A percentile compares a stretch with the other conserved stretches of the same genome.
These are phyloP conservation scores for Macrocystidia cucumis DNA, from an alignment of 1,284 basidiomycete species.

Conservation along the genomic window DNA sequence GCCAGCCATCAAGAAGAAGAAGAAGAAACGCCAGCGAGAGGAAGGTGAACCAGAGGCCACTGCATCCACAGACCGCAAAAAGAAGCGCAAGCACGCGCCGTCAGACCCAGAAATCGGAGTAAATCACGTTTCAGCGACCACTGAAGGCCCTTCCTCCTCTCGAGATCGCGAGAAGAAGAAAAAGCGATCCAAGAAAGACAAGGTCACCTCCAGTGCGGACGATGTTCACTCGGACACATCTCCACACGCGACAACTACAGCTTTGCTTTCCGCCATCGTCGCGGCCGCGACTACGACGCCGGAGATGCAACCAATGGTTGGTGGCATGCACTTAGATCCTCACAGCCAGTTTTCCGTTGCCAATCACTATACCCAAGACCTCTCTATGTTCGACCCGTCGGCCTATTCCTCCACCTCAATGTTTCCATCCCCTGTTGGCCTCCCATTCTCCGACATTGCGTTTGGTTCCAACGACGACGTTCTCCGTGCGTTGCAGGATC, in stretches of 20 bases:
- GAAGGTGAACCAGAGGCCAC: slow-evolving; percentile 16
- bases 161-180: slow-evolving; percentile 17
- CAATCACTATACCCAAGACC: slow-evolving; percentile 5
- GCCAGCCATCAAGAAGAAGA: slow-evolving; percentile 24
- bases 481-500: slow-evolving; percentile 57
- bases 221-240: too few species aligned
- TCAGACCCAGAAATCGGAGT: too few species aligned
- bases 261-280: slow-evolving; percentile 55
- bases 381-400: slow-evolving; percentile 14
- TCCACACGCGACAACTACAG: slow-evolving; percentile 35
- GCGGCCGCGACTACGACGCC: slow-evolving; percentile 44
- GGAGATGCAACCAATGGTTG: too few species aligned
- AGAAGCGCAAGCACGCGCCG: slow-evolving; percentile 26
- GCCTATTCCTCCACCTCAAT: slow-evolving; percentile 20
- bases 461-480: slow-evolving; percentile 67
- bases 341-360: slow-evolving; percentile 9
- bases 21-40: slow-evolving; percentile 26
- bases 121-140: slow-evolving; percentile 7
- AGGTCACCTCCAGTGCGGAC: slow-evolving; percentile 16
- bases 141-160: slow-evolving; percentile 1
- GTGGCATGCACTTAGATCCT: slow-evolving; percentile 13
- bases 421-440: slow-evolving; percentile 17
- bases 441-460: slow-evolving; percentile 35
- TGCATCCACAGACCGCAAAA: slow-evolving; percentile 18
- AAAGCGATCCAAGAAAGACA: slow-evolving; percentile 33